These are phyloP conservation scores for Eucalyptus tenuipes DNA, from an alignment of 345 rosid genomes.

Conservation along the genomic window DNA sequence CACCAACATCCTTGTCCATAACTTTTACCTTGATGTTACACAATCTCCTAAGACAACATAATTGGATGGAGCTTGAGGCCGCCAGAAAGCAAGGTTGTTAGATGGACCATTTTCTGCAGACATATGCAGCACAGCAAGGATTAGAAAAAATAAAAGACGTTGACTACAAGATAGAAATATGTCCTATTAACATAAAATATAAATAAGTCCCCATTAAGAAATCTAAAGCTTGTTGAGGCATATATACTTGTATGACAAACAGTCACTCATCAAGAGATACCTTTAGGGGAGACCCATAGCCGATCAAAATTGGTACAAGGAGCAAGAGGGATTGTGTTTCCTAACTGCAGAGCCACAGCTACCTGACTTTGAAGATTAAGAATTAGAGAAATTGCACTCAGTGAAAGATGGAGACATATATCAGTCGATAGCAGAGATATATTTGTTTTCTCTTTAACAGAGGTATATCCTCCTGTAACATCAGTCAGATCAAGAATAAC, in stretches of 20 bases:
- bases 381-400: slow-evolving; percentile 76
- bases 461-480: slow-evolving; percentile 86
- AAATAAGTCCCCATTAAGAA: background rate
- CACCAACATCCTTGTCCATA: background rate
- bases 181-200: background rate
- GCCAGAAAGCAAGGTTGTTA: slow-evolving; percentile 89
- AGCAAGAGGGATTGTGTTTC: slow-evolving; percentile 73
- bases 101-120: slow-evolving; percentile 59
- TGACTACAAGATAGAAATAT: background rate
- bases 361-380: slow-evolving; percentile 82
- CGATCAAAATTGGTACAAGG: slow-evolving; percentile 77
- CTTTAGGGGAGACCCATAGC: slow-evolving; percentile 88
- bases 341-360: slow-evolving; percentile 74
- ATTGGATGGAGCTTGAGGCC: slow-evolving; percentile 91
- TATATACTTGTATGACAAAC: background rate
- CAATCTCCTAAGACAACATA: slow-evolving; percentile 96
- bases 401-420: slow-evolving; percentile 78
- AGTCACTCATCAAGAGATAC: slow-evolving; percentile 10
- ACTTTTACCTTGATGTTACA: slow-evolving; percentile 86
- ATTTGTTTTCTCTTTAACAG: slow-evolving; percentile 83
- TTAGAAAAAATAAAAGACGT: background rate
- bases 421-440: slow-evolving; percentile 76
- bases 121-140: background rate
- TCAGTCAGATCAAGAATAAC: slow-evolving; percentile 82
- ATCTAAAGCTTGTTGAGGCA: background rate